phyloP scores from a whole-genome alignment of 192 early-diverging fungal genomes.

The Hyaloraphidium curvatum region DNA sequence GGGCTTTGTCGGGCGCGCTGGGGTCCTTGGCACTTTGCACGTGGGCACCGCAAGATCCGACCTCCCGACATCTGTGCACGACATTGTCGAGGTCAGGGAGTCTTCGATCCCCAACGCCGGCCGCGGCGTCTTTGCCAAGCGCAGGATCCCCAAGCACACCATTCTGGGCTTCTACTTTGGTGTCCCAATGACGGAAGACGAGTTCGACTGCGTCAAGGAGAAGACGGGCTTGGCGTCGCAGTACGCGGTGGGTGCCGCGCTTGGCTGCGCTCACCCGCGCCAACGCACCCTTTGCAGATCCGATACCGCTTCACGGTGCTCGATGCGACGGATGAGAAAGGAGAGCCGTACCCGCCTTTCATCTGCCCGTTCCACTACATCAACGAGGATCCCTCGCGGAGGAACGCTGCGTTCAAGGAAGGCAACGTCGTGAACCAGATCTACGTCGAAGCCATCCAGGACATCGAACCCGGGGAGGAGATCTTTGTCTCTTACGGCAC shows the following conservation, averaged over 20 bases:
- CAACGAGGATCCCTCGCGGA: constrained; percentile 47
- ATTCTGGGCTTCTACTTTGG: constrained; percentile 88
- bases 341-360: constrained; percentile 41
- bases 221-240: constrained; percentile 53
- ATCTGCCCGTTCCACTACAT: constrained; percentile 87
- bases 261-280: no score
- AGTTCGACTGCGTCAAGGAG: constrained; percentile 78
- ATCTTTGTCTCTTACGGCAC: constrained; percentile 70
- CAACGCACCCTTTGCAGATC: constrained; percentile 11
- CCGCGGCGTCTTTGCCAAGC: constrained; percentile 52
- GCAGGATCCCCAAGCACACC: constrained; percentile 46
- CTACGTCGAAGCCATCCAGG: constrained; percentile 49
- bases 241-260: constrained; percentile 41
- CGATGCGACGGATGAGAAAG: constrained; percentile 70
- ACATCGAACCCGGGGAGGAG: constrained; percentile 58
- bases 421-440: constrained; percentile 72
- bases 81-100: constrained; percentile 38
- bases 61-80: constrained; percentile 32
- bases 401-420: constrained; percentile 57
- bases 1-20: no score
- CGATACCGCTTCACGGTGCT: constrained; percentile 69
- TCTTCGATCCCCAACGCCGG: constrained; percentile 50
- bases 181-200: constrained; percentile 88
- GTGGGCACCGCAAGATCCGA: not conserved
- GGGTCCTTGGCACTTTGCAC: not conserved